Evolutionary conservation across 139 green algal species (phyloP), one percentile per base, ranked within the genome.

Genomic region (Chlamydomonas applanata): DNA sequence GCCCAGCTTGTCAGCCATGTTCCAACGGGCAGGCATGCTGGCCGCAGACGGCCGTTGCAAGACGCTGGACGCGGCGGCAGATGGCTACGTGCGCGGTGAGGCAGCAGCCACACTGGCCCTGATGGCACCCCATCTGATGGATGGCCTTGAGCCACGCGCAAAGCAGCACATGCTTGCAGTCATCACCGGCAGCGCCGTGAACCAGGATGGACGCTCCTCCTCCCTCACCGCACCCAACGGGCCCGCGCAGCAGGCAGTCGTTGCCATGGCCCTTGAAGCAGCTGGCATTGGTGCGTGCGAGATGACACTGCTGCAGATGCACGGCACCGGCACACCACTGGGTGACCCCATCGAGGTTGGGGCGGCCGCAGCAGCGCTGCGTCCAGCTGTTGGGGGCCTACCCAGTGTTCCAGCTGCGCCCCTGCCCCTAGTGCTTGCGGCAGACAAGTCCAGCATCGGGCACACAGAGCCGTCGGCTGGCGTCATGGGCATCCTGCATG

Each of bases 291-390:
- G 16, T 4, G 14, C 82, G 3, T 35, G 49, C 2, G 64, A 79
- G 3, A 36, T 95, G 4, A 32, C 17, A 0, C 24, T n/a, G 20
- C 71, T 97, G 72, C 85, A 94, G 74, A 88, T 96, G 84, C 91
- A 97, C 54, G 91, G 91, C 76, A 96, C 91, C 24, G 90, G 91
- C 46, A 95, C 91, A 9, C 63, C 85, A 1, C 84, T 97, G 25
- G 89, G 94, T 4, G 93, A 97, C 56, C 91, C 93, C 46, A 97
- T 97, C 52, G 93, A 97, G 77, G 77, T 95, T 11, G 91, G 93
- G 5, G 93, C 91, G 17, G 83, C 76, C 11, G 75, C 81, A 1
- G 78, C 81, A 4, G 80, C 85, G 32, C 70, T 86, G 1, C 29
- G n/a, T 4, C 45, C 49, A 3, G 29, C 35, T 9, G 56, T 46